Evolutionary conservation across 129 eudicot species (phyloP).

Genomic region (Lactuca saligna): DNA sequence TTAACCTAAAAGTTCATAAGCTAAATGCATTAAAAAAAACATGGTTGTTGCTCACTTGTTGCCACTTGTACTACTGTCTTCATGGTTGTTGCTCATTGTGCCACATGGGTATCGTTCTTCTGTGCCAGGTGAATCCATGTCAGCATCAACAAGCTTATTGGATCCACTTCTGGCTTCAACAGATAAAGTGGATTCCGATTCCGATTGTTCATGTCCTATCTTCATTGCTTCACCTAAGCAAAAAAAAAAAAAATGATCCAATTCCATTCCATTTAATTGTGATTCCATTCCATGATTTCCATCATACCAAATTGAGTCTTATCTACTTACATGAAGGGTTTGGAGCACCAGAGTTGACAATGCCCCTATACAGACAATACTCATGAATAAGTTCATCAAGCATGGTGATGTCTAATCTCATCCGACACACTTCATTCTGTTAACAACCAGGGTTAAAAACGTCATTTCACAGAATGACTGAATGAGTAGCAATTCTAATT

Average conservation of each 20-base stretch:
- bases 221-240: slow-evolving; percentile 40
- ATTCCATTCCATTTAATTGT: too few species aligned
- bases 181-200: slow-evolving; percentile 39
- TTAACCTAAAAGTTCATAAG: too few species aligned
- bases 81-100: slow-evolving; percentile 37
- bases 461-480: not conserved
- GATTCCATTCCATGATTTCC: too few species aligned
- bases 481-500: not conserved
- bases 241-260: not conserved
- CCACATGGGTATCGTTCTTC: slow-evolving; percentile 60
- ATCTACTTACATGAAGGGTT: slow-evolving; percentile 34
- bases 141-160: slow-evolving; percentile 50
- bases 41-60: too few species aligned
- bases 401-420: slow-evolving; percentile 68
- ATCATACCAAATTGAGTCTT: too few species aligned
- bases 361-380: slow-evolving; percentile 93
- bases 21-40: too few species aligned
- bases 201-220: slow-evolving; percentile 27
- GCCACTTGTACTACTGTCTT: slow-evolving; percentile 93
- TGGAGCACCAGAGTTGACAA: slow-evolving; percentile 51
- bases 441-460: not conserved
- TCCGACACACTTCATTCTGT: slow-evolving; percentile 95
- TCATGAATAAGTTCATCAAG: slow-evolving; percentile 92
- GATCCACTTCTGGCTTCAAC: slow-evolving; percentile 41
- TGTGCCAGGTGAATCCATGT: slow-evolving; percentile 54